Conservation (phyloP, 2,329 filamentous ascomycete species). For the Fusarium proliferatum region DNA sequence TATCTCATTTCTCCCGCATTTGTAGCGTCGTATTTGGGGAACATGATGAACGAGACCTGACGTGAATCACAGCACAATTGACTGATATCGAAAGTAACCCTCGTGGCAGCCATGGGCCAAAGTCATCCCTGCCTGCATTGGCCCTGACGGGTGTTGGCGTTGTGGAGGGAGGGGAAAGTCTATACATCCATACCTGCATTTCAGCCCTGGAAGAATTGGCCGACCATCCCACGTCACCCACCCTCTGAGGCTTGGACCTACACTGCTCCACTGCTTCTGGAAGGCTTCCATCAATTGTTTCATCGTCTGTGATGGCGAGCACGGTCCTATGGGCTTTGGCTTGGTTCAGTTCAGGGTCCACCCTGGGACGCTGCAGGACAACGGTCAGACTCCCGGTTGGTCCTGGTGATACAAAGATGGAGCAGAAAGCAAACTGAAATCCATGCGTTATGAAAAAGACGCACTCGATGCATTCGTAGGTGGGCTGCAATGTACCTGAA, state of each 20-base stretch:
- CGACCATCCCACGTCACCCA: slow-evolving; percentile 26
- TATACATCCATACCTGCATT: slow-evolving; percentile 17
- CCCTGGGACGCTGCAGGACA: slow-evolving; percentile 30
- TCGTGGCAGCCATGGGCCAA: slow-evolving; percentile 45
- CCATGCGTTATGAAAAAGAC: not conserved
- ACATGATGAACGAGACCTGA: slow-evolving; percentile 24
- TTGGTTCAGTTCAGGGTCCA: slow-evolving; percentile 29
- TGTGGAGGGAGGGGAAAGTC: slow-evolving; percentile 9
- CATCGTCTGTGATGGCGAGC: slow-evolving; percentile 40
- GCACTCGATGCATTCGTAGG: not conserved
- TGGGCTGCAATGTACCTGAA: not conserved
- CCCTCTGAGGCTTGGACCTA: not conserved
- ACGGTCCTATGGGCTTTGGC: slow-evolving; percentile 25
- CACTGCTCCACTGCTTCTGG: slow-evolving; percentile 44
- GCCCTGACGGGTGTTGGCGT: slow-evolving; percentile 19
- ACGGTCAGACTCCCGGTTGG: slow-evolving; percentile 37
- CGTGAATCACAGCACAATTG: slow-evolving; percentile 34
- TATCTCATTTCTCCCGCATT: slow-evolving; percentile 1
- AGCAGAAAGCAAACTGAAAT: not conserved
- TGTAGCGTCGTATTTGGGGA: slow-evolving; percentile 36
- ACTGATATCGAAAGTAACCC: slow-evolving; percentile 33
- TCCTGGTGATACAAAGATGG: slow-evolving; percentile 27
- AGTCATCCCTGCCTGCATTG: slow-evolving; percentile 43
- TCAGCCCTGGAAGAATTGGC: slow-evolving; percentile 36
- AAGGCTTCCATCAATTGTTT: slow-evolving; percentile 46